Percentiles rank a stretch among this genome's conserved stretches.
These are phyloP conservation scores for Albophoma yamanashiensis DNA, from an alignment of 2,329 filamentous ascomycete genomes.

Conservation along the genomic window DNA sequence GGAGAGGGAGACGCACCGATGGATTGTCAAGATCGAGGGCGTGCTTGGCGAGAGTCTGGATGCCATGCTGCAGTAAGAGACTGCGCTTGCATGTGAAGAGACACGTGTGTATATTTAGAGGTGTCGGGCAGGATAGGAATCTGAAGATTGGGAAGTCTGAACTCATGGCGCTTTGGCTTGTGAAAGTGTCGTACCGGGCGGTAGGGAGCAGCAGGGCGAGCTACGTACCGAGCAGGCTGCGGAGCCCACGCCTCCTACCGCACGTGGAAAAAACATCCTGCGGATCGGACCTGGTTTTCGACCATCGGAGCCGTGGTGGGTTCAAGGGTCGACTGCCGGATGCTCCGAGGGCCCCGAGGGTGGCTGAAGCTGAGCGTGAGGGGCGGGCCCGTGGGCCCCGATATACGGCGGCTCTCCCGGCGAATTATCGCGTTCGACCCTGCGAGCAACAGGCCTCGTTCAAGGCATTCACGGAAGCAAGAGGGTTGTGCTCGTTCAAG, in stretches of 20 bases:
- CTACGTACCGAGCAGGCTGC: no score
- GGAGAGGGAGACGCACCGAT: conserved; percentile 77
- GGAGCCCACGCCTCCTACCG: background rate
- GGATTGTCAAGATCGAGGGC: conserved; percentile 84
- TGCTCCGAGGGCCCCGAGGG: background rate
- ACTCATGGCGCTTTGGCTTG: background rate
- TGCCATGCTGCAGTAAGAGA: conserved; percentile 69
- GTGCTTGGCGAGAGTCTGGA: conserved; percentile 86
- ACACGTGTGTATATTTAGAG: background rate
- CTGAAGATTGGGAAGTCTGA: background rate
- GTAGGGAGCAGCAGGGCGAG: background rate
- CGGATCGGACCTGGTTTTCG: background rate
- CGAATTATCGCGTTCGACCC: conserved; percentile 1
- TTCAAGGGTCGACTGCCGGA: background rate
- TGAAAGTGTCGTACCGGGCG: background rate
- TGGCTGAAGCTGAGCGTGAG: background rate
- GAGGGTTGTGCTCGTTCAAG: background rate
- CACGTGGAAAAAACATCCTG: background rate
- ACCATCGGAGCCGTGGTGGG: background rate
- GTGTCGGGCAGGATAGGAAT: background rate
- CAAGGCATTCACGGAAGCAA: background rate
- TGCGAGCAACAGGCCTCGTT: background rate
- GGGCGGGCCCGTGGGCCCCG: background rate
- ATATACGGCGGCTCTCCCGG: background rate
- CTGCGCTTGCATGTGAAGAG: background rate